Conservation (phyloP, 2,329 filamentous ascomycete species). For the Exserohilum rostratum region DNA sequence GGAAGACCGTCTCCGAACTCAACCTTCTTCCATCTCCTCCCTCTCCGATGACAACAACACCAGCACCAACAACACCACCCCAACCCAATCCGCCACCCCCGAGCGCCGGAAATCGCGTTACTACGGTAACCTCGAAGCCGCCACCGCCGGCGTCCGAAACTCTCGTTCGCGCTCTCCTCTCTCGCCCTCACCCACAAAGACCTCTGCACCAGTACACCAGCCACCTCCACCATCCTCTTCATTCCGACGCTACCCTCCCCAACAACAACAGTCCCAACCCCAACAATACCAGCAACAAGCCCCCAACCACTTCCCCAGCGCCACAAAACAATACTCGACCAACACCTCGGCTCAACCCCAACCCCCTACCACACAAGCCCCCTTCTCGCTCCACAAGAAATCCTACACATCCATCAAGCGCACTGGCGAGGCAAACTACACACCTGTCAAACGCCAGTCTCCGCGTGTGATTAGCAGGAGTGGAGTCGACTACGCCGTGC, state of each 20-base stretch:
- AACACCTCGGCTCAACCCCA: slow-evolving; percentile 16
- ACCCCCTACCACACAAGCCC: slow-evolving; percentile 5
- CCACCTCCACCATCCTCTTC: not conserved
- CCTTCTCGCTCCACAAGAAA: slow-evolving; percentile 44
- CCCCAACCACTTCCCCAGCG: slow-evolving; percentile 33
- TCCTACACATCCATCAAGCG: slow-evolving; percentile 39
- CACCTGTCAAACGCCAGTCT: slow-evolving; percentile 42
- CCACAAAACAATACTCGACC: slow-evolving; percentile 38
- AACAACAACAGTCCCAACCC: too few species aligned
- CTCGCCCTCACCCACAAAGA: slow-evolving; percentile 34
- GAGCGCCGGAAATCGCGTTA: slow-evolving; percentile 50
- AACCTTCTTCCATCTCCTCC: not conserved
- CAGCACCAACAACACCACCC: slow-evolving; percentile 29
- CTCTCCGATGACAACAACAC: not conserved
- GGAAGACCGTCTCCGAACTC: too few species aligned
- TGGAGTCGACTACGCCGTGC: slow-evolving; percentile 54
- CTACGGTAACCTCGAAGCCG: slow-evolving; percentile 56
- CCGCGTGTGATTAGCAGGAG: slow-evolving; percentile 54
- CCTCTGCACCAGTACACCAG: not conserved
- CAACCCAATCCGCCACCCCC: slow-evolving; percentile 39
- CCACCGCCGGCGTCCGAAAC: slow-evolving; percentile 47
- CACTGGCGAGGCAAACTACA: slow-evolving; percentile 41
- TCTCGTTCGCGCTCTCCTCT: slow-evolving; percentile 30
- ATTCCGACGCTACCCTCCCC: slow-evolving; percentile 11
- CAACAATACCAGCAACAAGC: not conserved